phyloP scores from a whole-genome alignment of 1,139 yeast species.

The Wickerhamomyces sp. region DNA sequence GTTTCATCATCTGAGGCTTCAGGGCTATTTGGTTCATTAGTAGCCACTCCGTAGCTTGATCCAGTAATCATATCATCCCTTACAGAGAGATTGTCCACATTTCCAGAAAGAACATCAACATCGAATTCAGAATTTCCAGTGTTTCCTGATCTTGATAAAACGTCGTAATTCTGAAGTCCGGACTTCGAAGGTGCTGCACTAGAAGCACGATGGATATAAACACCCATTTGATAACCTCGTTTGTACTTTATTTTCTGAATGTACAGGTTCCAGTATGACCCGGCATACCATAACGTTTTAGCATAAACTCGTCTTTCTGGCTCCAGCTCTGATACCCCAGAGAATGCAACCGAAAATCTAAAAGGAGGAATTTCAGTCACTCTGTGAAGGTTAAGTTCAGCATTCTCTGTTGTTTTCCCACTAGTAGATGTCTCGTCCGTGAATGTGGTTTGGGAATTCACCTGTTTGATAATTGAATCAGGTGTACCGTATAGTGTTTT shows the following conservation, averaged over 20 bases:
- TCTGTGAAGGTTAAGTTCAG: conserved; percentile 17
- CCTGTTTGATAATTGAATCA: conserved; percentile 13
- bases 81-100: neutral
- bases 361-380: conserved; percentile 47
- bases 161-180: conserved; percentile 33
- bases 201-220: conserved; percentile 45
- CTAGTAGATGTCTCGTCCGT: conserved; percentile 9
- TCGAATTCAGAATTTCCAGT: neutral
- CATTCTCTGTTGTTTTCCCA: conserved; percentile 19
- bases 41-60: neutral
- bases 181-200: conserved; percentile 30
- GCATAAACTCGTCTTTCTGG: conserved; percentile 44
- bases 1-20: conserved; percentile 5
- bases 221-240: conserved; percentile 45
- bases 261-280: conserved; percentile 52
- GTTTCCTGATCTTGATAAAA: conserved; percentile 14
- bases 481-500: conserved; percentile 37
- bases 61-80: neutral
- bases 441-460: conserved; percentile 14
- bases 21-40: neutral
- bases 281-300: conserved; percentile 50
- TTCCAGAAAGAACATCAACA: conserved; percentile 1
- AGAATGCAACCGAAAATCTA: conserved; percentile 46
- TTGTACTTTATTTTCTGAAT: conserved; percentile 40
- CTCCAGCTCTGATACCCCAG: conserved; percentile 38